These are phyloP conservation scores for Thalassiosira livingstoniorum DNA, from an alignment of 352 stramenopile genomes.

Conservation along the genomic window DNA sequence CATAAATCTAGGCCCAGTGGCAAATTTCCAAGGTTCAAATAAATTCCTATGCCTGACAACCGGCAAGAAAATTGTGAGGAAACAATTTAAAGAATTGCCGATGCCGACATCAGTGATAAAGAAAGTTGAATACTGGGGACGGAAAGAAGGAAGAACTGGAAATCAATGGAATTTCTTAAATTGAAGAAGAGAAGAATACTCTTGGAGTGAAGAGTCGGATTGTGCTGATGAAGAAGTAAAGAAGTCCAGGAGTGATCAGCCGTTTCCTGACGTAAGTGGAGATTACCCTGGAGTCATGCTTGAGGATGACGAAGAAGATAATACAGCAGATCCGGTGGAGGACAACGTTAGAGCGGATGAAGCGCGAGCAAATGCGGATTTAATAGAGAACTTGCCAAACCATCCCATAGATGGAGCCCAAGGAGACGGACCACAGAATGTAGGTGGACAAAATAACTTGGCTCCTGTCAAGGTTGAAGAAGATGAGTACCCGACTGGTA, in stretches of 20 bases:
- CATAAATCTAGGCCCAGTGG: neutral
- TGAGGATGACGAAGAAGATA: neutral
- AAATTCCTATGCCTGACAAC: neutral
- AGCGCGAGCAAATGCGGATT: too few relatives aligned
- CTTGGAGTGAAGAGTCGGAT: neutral
- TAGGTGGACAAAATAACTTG: too few relatives aligned
- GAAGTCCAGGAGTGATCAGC: neutral
- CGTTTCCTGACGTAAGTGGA: neutral
- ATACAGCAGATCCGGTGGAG: too few relatives aligned
- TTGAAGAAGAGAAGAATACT: neutral
- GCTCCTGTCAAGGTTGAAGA: too few relatives aligned
- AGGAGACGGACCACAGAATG: too few relatives aligned
- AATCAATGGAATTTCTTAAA: neutral
- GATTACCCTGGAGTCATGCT: neutral
- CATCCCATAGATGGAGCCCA: too few relatives aligned
- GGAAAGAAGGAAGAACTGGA: neutral
- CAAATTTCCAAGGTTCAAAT: slow-evolving; percentile 5
- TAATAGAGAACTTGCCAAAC: too few relatives aligned
- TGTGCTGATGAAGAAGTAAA: neutral
- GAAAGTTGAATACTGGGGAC: neutral
- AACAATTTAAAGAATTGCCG: neutral
- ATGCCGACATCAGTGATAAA: neutral
- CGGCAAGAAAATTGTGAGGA: neutral
- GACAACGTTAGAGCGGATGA: too few relatives aligned
- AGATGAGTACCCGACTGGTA: too few relatives aligned